phyloP scores from a whole-genome alignment of 148 eudicot genomes.

The Camellia lanceoleosa region DNA sequence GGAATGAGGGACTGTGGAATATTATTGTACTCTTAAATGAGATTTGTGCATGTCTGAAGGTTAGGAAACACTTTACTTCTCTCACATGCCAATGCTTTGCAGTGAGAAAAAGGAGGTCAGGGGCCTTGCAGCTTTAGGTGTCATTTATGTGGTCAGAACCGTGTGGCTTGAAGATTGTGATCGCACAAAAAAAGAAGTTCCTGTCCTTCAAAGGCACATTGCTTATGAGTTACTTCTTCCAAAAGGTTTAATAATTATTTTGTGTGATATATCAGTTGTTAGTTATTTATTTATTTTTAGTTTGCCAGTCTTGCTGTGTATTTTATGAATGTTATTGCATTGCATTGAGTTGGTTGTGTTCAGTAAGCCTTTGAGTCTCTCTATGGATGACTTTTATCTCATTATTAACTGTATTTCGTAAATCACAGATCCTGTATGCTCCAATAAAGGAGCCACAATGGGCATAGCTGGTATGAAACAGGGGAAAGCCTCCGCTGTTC shows the following conservation, averaged over 20 bases:
- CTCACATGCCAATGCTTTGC: slow-evolving; percentile 29
- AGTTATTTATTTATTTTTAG: background rate
- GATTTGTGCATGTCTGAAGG: background rate
- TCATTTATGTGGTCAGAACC: slow-evolving; percentile 58
- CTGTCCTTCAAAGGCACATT: slow-evolving; percentile 72
- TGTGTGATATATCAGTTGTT: background rate
- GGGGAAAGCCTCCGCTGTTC: slow-evolving; percentile 35
- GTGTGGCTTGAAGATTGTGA: slow-evolving; percentile 91
- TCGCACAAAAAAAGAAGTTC: slow-evolving; percentile 72
- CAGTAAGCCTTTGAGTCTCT: background rate
- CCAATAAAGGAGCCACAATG: slow-evolving; percentile 37
- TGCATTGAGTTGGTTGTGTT: slow-evolving; percentile 4
- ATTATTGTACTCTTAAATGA: background rate
- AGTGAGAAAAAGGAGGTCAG: slow-evolving; percentile 85
- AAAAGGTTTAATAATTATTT: slow-evolving; percentile 49
- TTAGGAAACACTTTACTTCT: background rate
- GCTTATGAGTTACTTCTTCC: slow-evolving; percentile 84
- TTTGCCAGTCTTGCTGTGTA: background rate
- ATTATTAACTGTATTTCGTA: slow-evolving; percentile 11
- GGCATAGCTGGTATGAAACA: slow-evolving; percentile 37
- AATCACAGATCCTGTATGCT: slow-evolving; percentile 33
- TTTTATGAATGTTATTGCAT: slow-evolving; percentile 3
- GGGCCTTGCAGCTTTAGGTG: slow-evolving; percentile 83
- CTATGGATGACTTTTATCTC: background rate
- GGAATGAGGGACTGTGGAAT: background rate